Conservation (phyloP, 2,329 filamentous ascomycete genomes). For the Pestalotiopsis sp. region DNA sequence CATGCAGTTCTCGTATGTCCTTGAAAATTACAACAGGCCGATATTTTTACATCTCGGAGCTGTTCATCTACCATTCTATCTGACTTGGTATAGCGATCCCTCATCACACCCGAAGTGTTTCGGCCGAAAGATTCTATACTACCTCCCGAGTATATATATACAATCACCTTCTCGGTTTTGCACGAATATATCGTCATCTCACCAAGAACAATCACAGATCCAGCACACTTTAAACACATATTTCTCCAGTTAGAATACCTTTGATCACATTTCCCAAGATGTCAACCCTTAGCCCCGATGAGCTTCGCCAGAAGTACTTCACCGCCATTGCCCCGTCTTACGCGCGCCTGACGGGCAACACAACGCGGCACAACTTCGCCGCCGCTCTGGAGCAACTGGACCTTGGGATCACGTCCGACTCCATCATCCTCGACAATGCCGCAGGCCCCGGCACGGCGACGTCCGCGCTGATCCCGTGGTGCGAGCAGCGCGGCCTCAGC, state of each 20-base stretch:
- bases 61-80: no score
- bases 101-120: neutral
- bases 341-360: constrained; percentile 29
- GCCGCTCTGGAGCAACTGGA: constrained; percentile 14
- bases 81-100: neutral
- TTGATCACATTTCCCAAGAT: neutral
- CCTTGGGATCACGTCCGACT: constrained; percentile 26
- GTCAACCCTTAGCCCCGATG: neutral
- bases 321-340: constrained; percentile 29
- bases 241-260: neutral
- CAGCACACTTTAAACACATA: neutral
- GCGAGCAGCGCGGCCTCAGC: neutral
- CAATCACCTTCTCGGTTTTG: no score
- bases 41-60: no score
- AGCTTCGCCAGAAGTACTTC: constrained; percentile 24
- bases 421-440: constrained; percentile 34
- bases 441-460: constrained; percentile 34
- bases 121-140: neutral
- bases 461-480: constrained; percentile 21
- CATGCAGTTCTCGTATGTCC: no score
- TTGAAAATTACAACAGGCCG: no score
- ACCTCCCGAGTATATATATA: neutral
- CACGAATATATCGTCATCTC: no score
- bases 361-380: constrained; percentile 26
- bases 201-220: no score